Evolutionary conservation across 2,329 filamentous ascomycete species (phyloP), one percentile per base, ranked within the genome.

Genomic region (Penicillium polonicum): DNA sequence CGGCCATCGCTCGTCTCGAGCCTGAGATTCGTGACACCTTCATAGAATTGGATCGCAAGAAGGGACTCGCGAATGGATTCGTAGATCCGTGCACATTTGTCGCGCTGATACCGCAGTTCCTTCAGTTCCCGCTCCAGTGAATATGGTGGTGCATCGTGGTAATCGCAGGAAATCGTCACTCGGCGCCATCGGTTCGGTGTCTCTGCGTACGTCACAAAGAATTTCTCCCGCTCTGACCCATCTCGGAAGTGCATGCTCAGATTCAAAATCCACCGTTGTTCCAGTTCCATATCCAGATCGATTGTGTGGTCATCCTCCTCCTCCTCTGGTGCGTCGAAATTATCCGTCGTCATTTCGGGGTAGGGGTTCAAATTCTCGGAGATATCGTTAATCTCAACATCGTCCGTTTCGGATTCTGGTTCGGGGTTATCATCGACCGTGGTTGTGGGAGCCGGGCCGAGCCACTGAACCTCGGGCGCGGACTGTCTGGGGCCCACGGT

Each of bases 201-300:
- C 72, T 96, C 89, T 48, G 92, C 90, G 72, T 90, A 99, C 0
- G 94, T 97, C 62, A 99, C 88, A 74, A 97, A 99, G 79, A 97
- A 97, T 74, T 99, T 99, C 74, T 99, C 94, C 43, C 93, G 85
- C 67, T 90, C 90, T 13, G 92, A 95, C 68, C 89, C 88, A 76
- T 99, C 94, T 58, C 92, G 86, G 74, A 97, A 99, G 74, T 96
- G 92, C 94, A 99, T 97, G 76, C 92, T 97, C 59, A 97, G 83
- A 70, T 99, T 99, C 65, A 99, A 80, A 59, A 99, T 97, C 94
- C 94, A 99, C 69, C 85, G 88, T 60, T 82, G 85, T 69, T 97
- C 92, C 55, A 97, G 82, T 74, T 97, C 93, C 61, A 90, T 85
- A 29, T 56, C 55, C 35, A 57, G n/a, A 63, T 89, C 85, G 63